phyloP scores from a whole-genome alignment of 441 rosid genomes.

The Syzygium malaccense region DNA sequence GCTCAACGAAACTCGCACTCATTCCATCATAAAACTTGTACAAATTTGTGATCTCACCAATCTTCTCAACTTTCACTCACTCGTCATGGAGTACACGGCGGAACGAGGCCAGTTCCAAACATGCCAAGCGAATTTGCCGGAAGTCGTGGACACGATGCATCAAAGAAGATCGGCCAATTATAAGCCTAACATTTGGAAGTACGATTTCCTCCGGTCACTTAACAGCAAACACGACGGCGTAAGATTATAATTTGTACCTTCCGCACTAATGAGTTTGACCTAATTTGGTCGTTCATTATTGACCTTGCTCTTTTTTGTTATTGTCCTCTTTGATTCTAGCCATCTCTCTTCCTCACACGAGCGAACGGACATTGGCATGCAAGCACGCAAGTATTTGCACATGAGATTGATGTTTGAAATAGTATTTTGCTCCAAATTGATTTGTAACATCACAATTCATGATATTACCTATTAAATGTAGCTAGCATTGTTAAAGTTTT shows the following conservation, averaged over 20 bases:
- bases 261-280: neutral
- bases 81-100: neutral
- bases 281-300: too few relatives aligned
- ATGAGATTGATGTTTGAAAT: neutral
- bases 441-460: neutral
- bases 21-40: neutral
- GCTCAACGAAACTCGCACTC: neutral
- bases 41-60: neutral
- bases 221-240: slow-evolving; percentile 15
- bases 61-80: neutral
- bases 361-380: neutral
- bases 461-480: neutral
- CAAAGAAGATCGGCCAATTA: slow-evolving; percentile 32
- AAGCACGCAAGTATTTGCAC: neutral
- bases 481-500: neutral
- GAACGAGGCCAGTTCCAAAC: neutral
- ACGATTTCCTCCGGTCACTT: slow-evolving; percentile 35
- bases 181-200: slow-evolving; percentile 41
- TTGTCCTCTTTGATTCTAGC: neutral
- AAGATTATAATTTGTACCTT: neutral
- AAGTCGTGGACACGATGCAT: neutral
- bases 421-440: neutral
- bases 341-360: neutral
- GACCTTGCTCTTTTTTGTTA: neutral
- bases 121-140: neutral